These are phyloP conservation scores for Stephanodiscus triporus DNA, from an alignment of 108 stramenopile genomes.

Conservation along the genomic window DNA sequence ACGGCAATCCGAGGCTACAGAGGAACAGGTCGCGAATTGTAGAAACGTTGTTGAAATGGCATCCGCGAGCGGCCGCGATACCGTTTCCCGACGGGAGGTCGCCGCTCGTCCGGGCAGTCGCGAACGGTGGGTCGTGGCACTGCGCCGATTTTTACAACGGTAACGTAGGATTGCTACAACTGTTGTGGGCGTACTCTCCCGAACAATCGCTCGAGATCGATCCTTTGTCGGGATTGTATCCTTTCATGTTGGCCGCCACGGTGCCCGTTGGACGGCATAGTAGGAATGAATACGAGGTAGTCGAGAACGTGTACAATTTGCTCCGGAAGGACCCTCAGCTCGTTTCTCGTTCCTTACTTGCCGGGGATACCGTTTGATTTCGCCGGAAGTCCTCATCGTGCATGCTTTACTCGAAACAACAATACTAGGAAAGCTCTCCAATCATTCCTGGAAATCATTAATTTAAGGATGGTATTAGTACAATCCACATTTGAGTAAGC, in stretches of 20 bases:
- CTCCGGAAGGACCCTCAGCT: slow-evolving; percentile 37
- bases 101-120: slow-evolving; percentile 32
- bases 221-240: slow-evolving; percentile 57
- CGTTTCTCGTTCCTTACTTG: no score
- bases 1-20: slow-evolving; percentile 12
- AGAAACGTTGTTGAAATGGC: slow-evolving; percentile 17
- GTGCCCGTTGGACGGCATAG: background rate
- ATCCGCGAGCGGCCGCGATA: slow-evolving; percentile 24
- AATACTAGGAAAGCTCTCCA: no score
- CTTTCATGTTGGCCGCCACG: slow-evolving; percentile 73
- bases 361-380: no score
- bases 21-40: slow-evolving; percentile 25
- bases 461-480: no score
- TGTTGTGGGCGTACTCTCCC: slow-evolving; percentile 22
- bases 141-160: background rate
- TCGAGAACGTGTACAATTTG: slow-evolving; percentile 34
- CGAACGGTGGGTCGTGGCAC: slow-evolving; percentile 28
- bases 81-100: slow-evolving; percentile 31
- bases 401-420: no score
- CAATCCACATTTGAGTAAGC: no score
- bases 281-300: background rate
- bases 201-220: slow-evolving; percentile 35
- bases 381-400: no score
- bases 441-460: no score
- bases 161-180: slow-evolving; percentile 17